These are phyloP conservation scores for Paramecium pentaurelia DNA, from an alignment of 73 alveolate genomes.

Conservation along the genomic window DNA sequence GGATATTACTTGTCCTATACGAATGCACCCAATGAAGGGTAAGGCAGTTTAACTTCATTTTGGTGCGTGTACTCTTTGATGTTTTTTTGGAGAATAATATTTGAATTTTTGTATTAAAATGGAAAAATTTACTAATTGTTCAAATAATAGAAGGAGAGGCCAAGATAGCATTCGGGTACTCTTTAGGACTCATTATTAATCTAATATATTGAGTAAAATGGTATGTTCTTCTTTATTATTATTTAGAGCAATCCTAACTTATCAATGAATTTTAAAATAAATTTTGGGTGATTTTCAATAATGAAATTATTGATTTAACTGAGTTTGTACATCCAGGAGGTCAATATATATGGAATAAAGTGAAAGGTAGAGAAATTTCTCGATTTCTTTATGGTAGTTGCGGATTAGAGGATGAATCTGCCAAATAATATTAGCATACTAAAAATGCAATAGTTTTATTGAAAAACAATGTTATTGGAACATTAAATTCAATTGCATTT, in stretches of 20 bases:
- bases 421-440: neutral
- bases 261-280: neutral
- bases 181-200: neutral
- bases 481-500: neutral
- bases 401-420: constrained; percentile 52
- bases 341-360: constrained; percentile 58
- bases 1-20: neutral
- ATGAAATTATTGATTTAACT: constrained; percentile 41
- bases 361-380: constrained; percentile 69
- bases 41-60: neutral
- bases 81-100: neutral
- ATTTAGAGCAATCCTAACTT: neutral
- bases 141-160: neutral
- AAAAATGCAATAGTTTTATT: constrained; percentile 38
- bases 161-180: neutral
- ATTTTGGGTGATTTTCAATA: constrained; percentile 27
- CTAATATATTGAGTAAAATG: neutral
- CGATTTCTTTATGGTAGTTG: constrained; percentile 74
- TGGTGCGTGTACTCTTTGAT: neutral
- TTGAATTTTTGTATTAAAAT: neutral
- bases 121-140: neutral
- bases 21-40: neutral
- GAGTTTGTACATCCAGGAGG: constrained; percentile 74
- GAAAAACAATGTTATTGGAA: neutral
- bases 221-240: neutral